These are phyloP conservation scores for Panicum virgatum DNA, from an alignment of 202 grass and related monocot species.

Conservation along the genomic window DNA sequence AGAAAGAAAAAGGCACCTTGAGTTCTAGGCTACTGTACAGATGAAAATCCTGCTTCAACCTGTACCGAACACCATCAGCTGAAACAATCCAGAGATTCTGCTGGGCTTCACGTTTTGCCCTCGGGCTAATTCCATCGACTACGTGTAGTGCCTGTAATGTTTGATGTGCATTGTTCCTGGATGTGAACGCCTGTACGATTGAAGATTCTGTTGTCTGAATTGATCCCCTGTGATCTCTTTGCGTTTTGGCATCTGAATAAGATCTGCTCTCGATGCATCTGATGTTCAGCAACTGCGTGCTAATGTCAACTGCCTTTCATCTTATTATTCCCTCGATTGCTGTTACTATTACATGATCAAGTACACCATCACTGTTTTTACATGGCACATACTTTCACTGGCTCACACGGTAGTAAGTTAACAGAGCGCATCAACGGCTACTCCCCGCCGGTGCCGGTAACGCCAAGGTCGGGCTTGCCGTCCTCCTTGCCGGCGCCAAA, in stretches of 20 bases:
- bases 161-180: too few species aligned
- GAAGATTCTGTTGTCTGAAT: not conserved
- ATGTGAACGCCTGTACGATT: not conserved
- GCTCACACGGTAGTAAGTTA: not conserved
- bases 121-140: not conserved
- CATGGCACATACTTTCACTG: too few species aligned
- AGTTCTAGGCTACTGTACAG: conserved; percentile 18
- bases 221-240: not conserved
- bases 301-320: not conserved
- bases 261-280: not conserved
- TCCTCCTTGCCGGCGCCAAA: conserved; percentile 59
- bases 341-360: not conserved
- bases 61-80: not conserved
- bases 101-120: not conserved
- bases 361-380: not conserved
- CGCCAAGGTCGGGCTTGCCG: conserved; percentile 58
- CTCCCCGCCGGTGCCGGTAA: conserved; percentile 49
- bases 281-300: not conserved
- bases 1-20: not conserved
- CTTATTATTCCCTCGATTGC: not conserved
- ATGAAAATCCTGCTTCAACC: not conserved
- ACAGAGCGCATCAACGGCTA: not conserved
- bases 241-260: not conserved
- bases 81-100: not conserved
- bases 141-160: too few species aligned